These are phyloP conservation scores for Penicillium occitanis DNA, from an alignment of 2,329 filamentous ascomycete genomes.

Conservation along the genomic window DNA sequence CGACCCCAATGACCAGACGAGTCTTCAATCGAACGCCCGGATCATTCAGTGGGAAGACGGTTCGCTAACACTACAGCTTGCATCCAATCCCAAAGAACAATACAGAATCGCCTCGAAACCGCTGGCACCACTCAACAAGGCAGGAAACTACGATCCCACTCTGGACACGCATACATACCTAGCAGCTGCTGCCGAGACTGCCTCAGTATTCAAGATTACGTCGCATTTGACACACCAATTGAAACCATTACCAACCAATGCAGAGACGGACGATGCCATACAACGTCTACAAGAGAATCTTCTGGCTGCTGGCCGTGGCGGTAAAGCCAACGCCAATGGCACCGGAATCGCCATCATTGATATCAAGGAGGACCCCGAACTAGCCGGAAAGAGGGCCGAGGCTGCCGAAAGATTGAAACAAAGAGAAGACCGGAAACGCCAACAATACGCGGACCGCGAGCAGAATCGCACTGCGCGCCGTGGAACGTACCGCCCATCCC, in stretches of 20 bases:
- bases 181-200: slow-evolving; percentile 58
- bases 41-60: slow-evolving; percentile 68
- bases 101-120: slow-evolving; percentile 60
- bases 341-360: slow-evolving; percentile 56
- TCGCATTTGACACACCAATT: slow-evolving; percentile 63
- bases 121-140: slow-evolving; percentile 57
- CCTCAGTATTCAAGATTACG: slow-evolving; percentile 59
- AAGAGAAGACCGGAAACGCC: slow-evolving; percentile 54
- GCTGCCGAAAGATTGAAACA: slow-evolving; percentile 59
- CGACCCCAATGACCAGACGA: slow-evolving; percentile 57
- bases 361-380: slow-evolving; percentile 62
- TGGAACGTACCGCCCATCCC: slow-evolving; percentile 48
- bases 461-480: slow-evolving; percentile 53
- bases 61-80: slow-evolving; percentile 64
- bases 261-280: slow-evolving; percentile 60
- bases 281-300: slow-evolving; percentile 62
- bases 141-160: slow-evolving; percentile 52
- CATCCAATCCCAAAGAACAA: slow-evolving; percentile 60
- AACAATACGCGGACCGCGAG: slow-evolving; percentile 57
- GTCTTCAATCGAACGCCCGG: slow-evolving; percentile 65
- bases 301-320: slow-evolving; percentile 55
- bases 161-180: slow-evolving; percentile 66
- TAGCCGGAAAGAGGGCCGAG: slow-evolving; percentile 60
- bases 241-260: slow-evolving; percentile 55
- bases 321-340: slow-evolving; percentile 51